Evolutionary conservation across 768 basidiomycete genomes (phyloP).

Genomic region (Amanita fuliginea): DNA sequence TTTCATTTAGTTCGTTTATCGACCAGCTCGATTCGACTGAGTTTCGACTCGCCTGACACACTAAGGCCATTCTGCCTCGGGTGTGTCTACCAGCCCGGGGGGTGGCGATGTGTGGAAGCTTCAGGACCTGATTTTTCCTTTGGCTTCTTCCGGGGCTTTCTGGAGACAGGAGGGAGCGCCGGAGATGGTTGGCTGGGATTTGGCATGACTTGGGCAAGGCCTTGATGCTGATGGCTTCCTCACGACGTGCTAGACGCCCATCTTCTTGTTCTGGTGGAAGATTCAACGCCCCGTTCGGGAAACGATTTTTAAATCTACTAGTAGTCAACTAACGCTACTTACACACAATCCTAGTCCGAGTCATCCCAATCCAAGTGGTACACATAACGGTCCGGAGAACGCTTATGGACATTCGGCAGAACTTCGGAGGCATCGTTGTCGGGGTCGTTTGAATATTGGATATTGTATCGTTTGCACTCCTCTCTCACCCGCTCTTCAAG

Average conservation of each 20-base stretch:
- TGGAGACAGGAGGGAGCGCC: slow-evolving; percentile 55
- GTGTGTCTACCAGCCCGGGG: slow-evolving; percentile 28
- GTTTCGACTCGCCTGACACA: slow-evolving; percentile 41
- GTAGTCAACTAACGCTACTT: too few species aligned
- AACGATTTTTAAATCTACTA: too few species aligned
- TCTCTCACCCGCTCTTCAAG: too few species aligned
- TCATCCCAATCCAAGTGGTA: too few species aligned
- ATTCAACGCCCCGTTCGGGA: too few species aligned
- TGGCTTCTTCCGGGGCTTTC: slow-evolving; percentile 57
- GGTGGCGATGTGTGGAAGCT: slow-evolving; percentile 6
- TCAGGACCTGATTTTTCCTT: slow-evolving; percentile 33
- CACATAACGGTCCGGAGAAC: too few species aligned
- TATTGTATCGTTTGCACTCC: too few species aligned
- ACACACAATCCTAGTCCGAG: too few species aligned
- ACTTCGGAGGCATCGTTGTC: too few species aligned
- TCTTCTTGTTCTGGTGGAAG: too few species aligned
- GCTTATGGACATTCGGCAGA: too few species aligned
- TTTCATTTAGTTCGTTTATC: slow-evolving; percentile 22
- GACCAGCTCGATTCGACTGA: slow-evolving; percentile 60
- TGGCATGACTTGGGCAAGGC: slow-evolving; percentile 16
- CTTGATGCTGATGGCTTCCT: background rate
- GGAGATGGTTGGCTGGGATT: slow-evolving; percentile 43
- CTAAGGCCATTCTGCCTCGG: slow-evolving; percentile 28
- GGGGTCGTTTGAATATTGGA: too few species aligned
- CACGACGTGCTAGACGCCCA: background rate